Conservation (phyloP, 164 flowering plant genomes). For the Annona cherimola region DNA sequence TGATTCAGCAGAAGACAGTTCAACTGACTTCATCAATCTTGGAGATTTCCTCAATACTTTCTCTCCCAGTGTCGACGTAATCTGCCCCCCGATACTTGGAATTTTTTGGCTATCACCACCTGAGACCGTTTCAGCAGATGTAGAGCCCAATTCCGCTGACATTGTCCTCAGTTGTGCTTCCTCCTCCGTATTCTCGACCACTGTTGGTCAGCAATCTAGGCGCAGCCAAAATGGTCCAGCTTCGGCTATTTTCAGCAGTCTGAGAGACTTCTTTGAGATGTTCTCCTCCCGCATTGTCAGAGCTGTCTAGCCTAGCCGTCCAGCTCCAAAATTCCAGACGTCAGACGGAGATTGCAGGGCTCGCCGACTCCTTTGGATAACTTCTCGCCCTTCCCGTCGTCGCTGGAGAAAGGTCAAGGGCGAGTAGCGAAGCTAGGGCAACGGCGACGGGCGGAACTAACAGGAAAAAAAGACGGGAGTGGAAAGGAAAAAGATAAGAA, state of each 20-base stretch:
- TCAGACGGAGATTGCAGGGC: background rate
- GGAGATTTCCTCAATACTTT: slow-evolving; percentile 5
- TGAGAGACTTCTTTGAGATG: slow-evolving; percentile 11
- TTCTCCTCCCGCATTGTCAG: slow-evolving; percentile 1
- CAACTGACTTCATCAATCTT: background rate
- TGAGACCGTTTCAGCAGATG: background rate
- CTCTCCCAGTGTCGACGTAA: background rate
- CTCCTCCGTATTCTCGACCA: slow-evolving; percentile 1
- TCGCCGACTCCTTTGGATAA: background rate
- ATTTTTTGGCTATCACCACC: background rate
- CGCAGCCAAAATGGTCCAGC: background rate
- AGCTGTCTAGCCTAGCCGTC: background rate
- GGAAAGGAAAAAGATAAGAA: too few relatives aligned
- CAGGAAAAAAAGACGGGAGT: too few relatives aligned
- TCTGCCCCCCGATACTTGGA: background rate
- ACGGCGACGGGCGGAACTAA: too few relatives aligned
- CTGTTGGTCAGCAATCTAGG: background rate
- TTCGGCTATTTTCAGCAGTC: background rate
- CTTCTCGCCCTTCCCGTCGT: background rate
- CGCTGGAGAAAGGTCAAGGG: too few relatives aligned
- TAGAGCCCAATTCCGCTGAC: slow-evolving; percentile 5
- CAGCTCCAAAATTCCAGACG: background rate
- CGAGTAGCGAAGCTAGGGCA: too few relatives aligned
- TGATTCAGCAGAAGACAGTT: background rate
- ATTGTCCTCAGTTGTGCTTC: background rate